A percentile compares a stretch with the other conserved stretches of the same genome.
These are phyloP conservation scores for Peronosclerospora sorghi DNA, from an alignment of 352 stramenopile species.

Conservation along the genomic window DNA sequence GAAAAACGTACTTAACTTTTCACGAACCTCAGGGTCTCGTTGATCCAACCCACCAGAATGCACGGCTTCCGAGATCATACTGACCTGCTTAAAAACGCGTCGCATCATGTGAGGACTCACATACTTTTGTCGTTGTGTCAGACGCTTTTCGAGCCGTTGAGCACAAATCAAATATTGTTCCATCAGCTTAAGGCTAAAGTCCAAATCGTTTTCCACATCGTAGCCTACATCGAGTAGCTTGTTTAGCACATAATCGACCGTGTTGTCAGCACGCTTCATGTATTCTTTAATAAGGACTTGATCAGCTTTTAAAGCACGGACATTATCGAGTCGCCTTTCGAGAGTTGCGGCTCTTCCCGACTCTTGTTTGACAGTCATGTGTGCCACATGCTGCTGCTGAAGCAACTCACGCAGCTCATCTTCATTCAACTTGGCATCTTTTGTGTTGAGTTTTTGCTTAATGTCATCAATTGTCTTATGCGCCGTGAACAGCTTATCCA, in stretches of 20 bases:
- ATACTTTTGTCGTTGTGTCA: slow-evolving; percentile 36
- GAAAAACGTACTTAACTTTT: slow-evolving; percentile 43
- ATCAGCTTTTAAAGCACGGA: slow-evolving; percentile 30
- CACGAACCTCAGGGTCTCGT: slow-evolving; percentile 9
- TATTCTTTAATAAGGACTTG: slow-evolving; percentile 39
- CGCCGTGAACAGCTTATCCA: slow-evolving; percentile 16
- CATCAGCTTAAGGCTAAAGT: slow-evolving; percentile 49
- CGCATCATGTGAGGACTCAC: slow-evolving; percentile 50
- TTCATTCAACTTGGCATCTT: slow-evolving; percentile 12
- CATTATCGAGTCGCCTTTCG: slow-evolving; percentile 28
- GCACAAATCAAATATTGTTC: slow-evolving; percentile 70
- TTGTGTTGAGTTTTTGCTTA: slow-evolving; percentile 4
- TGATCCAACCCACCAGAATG: slow-evolving; percentile 9
- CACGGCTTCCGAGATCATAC: slow-evolving; percentile 15
- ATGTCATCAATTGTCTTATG: slow-evolving; percentile 11
- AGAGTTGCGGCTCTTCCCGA: slow-evolving; percentile 25
- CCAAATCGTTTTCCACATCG: slow-evolving; percentile 32
- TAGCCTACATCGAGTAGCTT: slow-evolving; percentile 27
- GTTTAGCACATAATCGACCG: slow-evolving; percentile 31
- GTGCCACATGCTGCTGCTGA: slow-evolving; percentile 10
- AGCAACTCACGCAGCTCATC: slow-evolving; percentile 13
- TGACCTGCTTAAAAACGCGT: slow-evolving; percentile 51
- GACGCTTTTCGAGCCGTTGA: slow-evolving; percentile 40
- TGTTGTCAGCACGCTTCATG: slow-evolving; percentile 33
- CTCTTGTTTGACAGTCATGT: slow-evolving; percentile 15